Conservation (phyloP, 192 early-diverging fungal species). For the Cetraspora pellucida region DNA sequence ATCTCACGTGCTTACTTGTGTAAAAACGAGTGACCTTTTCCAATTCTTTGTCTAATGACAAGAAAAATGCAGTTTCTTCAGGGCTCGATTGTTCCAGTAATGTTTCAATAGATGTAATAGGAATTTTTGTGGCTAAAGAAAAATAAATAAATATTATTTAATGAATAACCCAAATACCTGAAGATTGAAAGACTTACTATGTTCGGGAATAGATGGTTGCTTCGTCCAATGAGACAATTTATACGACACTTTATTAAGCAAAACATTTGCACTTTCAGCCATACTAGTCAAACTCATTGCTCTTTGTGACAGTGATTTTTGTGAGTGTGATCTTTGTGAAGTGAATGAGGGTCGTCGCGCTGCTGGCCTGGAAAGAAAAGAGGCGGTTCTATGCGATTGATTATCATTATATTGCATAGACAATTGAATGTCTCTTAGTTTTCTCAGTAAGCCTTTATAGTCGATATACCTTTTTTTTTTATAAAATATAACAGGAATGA, state of each 20-base stretch:
- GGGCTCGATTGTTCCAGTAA: neutral
- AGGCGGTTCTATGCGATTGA: neutral
- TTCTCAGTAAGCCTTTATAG: constrained; percentile 1
- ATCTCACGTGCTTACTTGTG: neutral
- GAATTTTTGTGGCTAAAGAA: neutral
- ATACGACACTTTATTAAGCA: neutral
- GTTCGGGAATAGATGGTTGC: neutral
- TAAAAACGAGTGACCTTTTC: neutral
- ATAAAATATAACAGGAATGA: neutral
- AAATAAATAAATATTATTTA: too few relatives aligned
- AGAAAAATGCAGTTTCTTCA: neutral
- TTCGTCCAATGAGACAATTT: neutral
- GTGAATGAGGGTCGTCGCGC: neutral
- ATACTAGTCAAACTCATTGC: neutral
- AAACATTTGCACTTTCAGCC: neutral
- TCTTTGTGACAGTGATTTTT: too few relatives aligned
- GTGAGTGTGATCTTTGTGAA: too few relatives aligned
- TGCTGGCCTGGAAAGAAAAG: neutral
- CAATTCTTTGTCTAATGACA: neutral
- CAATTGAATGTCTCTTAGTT: neutral
- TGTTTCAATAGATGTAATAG: neutral
- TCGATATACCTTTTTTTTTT: neutral
- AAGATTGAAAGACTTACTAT: neutral
- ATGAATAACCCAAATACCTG: too few relatives aligned
- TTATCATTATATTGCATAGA: neutral